Base-by-base conservation (phyloP, 768 basidiomycete species). In the Floccularia luteovirens region DNA sequence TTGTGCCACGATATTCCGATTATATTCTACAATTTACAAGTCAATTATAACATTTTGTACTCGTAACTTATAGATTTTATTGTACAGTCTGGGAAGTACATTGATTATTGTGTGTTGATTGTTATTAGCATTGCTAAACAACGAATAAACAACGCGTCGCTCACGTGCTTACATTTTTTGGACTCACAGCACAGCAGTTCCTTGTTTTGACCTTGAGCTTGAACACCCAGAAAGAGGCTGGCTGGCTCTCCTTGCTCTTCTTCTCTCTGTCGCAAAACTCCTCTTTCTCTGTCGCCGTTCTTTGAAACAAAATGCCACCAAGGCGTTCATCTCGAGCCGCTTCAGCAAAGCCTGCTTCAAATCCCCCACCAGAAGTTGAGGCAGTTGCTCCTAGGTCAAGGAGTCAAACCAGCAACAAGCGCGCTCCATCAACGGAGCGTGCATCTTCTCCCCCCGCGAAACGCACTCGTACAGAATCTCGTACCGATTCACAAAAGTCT, bases 301-400 rank as follows among this genome's bases (percentile, higher is more conserved):
- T 46, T 44, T 24, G 41, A 36, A 38, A 27, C 37, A 31, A 34
- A 33, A 64, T 67, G 63, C 59, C 71, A 44, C 69, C 67, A 24
- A 66, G 76, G 52, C 72, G 77, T 32, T 74, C 76, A 21, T 59
- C 75, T 28, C 66, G 77, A 20, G 70, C 77, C 2, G 48, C 71
- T 22, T 73, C 76, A 4, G 56, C 64, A 4, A 65, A 74, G 52
- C 51, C 65, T 38, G 43, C 62, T 11, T 50, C 64, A 24, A 65
- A 74, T 53, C 52, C 66, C 38, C 42, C 62, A 10, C 43, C 54
- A 10, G 43, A 58, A 6, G 62, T 63, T 52, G 17, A 7, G 5
- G 17, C 11, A n/a, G 20, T 23, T 10, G 5, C 19, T 13, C 48
- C 70, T 16, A 56, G 58, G 24, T 51, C 53, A 35, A 61, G 51